Percentiles rank a stretch among this genome's conserved stretches.
phyloP scores from a whole-genome alignment of 1,284 basidiomycete genomes.

The Abortiporus biennis region DNA sequence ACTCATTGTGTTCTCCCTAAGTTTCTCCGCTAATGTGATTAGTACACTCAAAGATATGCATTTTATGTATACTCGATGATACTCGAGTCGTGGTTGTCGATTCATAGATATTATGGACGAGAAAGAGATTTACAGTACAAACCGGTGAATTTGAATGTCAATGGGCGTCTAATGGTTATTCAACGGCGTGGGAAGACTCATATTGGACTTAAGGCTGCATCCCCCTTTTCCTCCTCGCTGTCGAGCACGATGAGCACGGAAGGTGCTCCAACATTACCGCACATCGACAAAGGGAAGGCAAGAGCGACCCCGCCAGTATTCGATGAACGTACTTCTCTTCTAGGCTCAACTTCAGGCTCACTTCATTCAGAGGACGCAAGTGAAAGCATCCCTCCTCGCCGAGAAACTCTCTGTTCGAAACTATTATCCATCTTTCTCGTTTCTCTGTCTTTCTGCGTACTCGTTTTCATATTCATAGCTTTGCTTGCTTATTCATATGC shows the following conservation, averaged over 20 bases:
- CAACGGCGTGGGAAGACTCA: too few species aligned
- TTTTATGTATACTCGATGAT: too few species aligned
- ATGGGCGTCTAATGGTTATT: too few species aligned
- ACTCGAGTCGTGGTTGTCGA: too few species aligned
- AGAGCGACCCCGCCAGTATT: constrained; percentile 17
- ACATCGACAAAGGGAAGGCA: constrained; percentile 38
- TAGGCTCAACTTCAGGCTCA: constrained; percentile 20
- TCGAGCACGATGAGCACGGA: constrained; percentile 10
- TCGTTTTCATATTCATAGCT: constrained; percentile 35
- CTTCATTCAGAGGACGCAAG: constrained; percentile 22
- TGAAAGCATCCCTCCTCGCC: background rate
- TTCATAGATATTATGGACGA: too few species aligned
- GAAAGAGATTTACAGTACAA: too few species aligned
- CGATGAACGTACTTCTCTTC: constrained; percentile 41
- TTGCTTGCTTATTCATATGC: constrained; percentile 61
- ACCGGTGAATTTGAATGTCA: too few species aligned
- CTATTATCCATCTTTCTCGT: constrained; percentile 44
- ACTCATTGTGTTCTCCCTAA: too few species aligned
- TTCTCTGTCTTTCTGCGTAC: constrained; percentile 33
- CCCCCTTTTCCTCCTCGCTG: too few species aligned
- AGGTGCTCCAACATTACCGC: background rate
- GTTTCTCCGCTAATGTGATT: too few species aligned
- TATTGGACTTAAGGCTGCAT: too few species aligned
- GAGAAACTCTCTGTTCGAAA: constrained; percentile 27
- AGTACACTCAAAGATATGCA: too few species aligned